Conservation (phyloP, 768 basidiomycete genomes). For the Pleurotus citrinopileatus region DNA sequence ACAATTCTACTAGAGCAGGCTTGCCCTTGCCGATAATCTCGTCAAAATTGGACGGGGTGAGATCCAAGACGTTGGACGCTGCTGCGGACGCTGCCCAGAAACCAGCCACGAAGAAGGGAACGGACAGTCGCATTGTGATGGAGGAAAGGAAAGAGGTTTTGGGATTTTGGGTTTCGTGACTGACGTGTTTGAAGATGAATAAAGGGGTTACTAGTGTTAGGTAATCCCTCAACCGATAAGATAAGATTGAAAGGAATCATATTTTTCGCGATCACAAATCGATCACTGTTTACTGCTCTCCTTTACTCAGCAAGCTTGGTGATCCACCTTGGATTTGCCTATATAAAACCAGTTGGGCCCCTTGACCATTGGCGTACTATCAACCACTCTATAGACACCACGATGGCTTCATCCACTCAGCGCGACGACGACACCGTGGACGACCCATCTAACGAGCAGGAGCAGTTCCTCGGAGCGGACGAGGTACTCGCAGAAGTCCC, state of each 20-base stretch:
- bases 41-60: constrained; percentile 75
- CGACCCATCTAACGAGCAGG: constrained; percentile 45
- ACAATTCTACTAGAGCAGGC: constrained; percentile 91
- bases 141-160: constrained; percentile 16
- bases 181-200: not conserved
- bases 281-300: not conserved
- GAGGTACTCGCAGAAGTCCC: constrained; percentile 64
- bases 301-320: constrained; percentile 19
- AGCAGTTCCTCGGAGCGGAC: constrained; percentile 61
- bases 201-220: not conserved
- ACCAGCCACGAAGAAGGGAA: constrained; percentile 54
- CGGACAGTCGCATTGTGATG: constrained; percentile 55
- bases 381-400: not conserved
- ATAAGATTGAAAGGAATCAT: constrained; percentile 3
- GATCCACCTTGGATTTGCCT: constrained; percentile 1
- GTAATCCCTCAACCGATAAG: not conserved
- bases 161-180: not conserved
- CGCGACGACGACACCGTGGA: constrained; percentile 39
- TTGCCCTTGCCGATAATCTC: constrained; percentile 70
- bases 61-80: constrained; percentile 85
- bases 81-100: constrained; percentile 46
- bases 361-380: not conserved
- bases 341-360: not conserved
- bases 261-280: constrained; percentile 9
- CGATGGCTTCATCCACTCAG: constrained; percentile 32